phyloP scores from a whole-genome alignment of 768 basidiomycete genomes.

The Suillus fuscotomentosus region DNA sequence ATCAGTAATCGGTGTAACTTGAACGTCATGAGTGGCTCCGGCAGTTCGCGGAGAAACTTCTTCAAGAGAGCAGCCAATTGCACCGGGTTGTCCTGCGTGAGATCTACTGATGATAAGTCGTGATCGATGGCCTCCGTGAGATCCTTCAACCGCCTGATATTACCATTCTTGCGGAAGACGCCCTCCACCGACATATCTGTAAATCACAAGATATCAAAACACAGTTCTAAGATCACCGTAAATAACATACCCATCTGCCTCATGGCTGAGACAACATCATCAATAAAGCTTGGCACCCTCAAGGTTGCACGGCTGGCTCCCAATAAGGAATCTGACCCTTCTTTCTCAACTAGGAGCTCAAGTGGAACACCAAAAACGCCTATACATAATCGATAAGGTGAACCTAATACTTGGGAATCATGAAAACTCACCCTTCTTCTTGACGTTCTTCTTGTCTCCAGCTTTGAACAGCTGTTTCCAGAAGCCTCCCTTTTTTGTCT shows the following conservation, averaged over 20 bases:
- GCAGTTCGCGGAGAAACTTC: slow-evolving; percentile 94
- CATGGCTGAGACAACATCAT: slow-evolving; percentile 98
- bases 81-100: slow-evolving; percentile 93
- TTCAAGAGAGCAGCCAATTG: slow-evolving; percentile 96
- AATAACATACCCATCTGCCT: slow-evolving; percentile 87
- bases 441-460: slow-evolving; percentile 85
- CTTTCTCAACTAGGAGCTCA: slow-evolving; percentile 89
- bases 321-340: slow-evolving; percentile 92
- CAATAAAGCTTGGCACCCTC: slow-evolving; percentile 94
- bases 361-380: slow-evolving; percentile 94
- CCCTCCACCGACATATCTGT: slow-evolving; percentile 99
- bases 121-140: slow-evolving; percentile 91
- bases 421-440: slow-evolving; percentile 74
- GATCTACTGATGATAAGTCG: slow-evolving; percentile 89
- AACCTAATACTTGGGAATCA: slow-evolving; percentile 2
- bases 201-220: slow-evolving; percentile 7
- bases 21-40: slow-evolving; percentile 94
- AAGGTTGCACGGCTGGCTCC: slow-evolving; percentile 85
- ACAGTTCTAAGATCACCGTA: slow-evolving; percentile 4
- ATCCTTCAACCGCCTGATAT: slow-evolving; percentile 90
- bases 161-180: slow-evolving; percentile 97
- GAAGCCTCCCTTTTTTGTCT: slow-evolving; percentile 89
- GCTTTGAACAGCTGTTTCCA: slow-evolving; percentile 96
- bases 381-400: slow-evolving; percentile 29
- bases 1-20: slow-evolving; percentile 88